These are phyloP conservation scores for Fusarium austroafricanum DNA, from an alignment of 2,329 filamentous ascomycete species.

Conservation along the genomic window DNA sequence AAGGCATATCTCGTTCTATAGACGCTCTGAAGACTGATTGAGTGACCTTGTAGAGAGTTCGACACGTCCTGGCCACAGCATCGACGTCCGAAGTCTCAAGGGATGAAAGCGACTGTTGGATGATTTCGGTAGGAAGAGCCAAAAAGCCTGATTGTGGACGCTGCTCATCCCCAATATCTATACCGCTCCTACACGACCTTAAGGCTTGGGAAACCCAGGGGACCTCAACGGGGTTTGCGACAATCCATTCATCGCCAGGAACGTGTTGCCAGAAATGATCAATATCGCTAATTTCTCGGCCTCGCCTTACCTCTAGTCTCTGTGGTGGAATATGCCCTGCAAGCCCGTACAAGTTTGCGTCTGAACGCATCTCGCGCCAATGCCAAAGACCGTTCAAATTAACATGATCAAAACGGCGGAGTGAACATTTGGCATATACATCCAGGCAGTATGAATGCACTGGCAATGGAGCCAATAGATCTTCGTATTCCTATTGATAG, in stretches of 20 bases:
- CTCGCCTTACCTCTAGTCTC: too few relatives aligned
- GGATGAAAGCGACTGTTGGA: not conserved
- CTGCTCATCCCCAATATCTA: rapidly evolving
- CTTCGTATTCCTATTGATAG: not conserved
- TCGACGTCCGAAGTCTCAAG: rapidly evolving
- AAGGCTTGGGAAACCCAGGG: not conserved
- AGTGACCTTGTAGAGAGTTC: not conserved
- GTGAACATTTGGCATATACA: not conserved
- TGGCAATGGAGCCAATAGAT: not conserved
- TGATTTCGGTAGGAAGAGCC: not conserved
- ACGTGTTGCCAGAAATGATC: too few relatives aligned
- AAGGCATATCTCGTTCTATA: not conserved
- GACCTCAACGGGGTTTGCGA: not conserved
- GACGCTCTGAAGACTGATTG: rapidly evolving
- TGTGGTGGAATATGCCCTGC: too few relatives aligned
- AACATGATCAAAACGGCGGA: rapidly evolving
- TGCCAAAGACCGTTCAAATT: slow-evolving; percentile 10
- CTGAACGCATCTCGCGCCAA: not conserved
- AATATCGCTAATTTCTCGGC: too few relatives aligned
- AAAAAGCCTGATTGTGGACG: not conserved
- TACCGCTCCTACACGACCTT: not conserved
- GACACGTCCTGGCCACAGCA: not conserved
- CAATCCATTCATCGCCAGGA: slow-evolving; percentile 11
- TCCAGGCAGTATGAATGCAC: slow-evolving; percentile 16
- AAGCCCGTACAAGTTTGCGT: not conserved